phyloP scores from a whole-genome alignment of 176 grass and related monocot genomes.

The Alopecurus myosuroides region DNA sequence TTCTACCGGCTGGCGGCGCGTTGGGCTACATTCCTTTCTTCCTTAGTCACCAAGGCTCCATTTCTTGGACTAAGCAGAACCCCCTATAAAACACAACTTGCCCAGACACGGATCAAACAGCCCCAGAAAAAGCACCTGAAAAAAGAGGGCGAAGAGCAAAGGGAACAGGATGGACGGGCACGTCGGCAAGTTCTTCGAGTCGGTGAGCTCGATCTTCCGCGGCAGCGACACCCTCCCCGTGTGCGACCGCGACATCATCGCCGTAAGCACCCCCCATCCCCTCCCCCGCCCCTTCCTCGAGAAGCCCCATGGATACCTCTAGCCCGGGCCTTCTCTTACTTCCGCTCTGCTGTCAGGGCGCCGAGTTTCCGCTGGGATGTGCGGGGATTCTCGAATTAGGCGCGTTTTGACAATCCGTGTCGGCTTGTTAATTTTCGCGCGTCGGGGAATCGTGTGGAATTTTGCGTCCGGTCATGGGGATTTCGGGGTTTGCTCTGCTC shows the following conservation, averaged over 20 bases:
- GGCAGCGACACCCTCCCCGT: slow-evolving; percentile 61
- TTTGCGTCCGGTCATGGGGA: background rate
- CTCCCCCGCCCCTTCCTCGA: background rate
- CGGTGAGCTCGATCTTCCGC: slow-evolving; percentile 74
- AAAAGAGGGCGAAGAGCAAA: background rate
- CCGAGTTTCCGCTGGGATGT: background rate
- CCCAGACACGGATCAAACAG: background rate
- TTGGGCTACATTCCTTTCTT: no score
- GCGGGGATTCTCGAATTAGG: background rate
- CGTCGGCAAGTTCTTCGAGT: slow-evolving; percentile 52
- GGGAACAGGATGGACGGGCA: slow-evolving; percentile 36
- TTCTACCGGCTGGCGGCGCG: no score
- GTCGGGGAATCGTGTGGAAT: no score
- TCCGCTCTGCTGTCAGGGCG: background rate
- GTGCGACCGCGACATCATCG: slow-evolving; percentile 77
- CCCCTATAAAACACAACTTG: background rate
- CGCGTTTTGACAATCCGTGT: background rate
- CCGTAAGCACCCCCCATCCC: slow-evolving; percentile 30
- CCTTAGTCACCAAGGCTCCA: background rate
- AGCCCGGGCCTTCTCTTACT: background rate
- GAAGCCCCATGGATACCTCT: background rate
- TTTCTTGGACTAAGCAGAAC: background rate
- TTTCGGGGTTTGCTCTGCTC: background rate
- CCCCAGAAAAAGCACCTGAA: background rate
- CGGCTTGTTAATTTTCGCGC: background rate